These are phyloP conservation scores for Andrographis paniculata DNA, from an alignment of 305 asterid species.

Conservation along the genomic window DNA sequence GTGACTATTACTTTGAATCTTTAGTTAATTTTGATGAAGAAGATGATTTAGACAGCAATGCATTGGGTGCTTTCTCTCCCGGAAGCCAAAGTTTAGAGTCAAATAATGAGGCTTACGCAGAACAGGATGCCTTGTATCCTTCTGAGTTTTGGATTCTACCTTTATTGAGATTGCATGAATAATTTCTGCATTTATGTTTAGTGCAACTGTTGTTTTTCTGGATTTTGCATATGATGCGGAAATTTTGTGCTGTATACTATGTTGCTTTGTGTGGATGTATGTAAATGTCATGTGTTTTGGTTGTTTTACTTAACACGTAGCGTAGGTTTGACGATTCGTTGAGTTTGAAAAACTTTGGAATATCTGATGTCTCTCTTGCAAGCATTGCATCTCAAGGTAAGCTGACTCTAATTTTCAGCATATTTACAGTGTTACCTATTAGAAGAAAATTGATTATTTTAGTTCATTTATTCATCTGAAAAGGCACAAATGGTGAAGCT, in stretches of 20 bases:
- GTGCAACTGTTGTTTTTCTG: neutral
- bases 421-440: neutral
- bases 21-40: constrained; percentile 54
- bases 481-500: constrained; percentile 36
- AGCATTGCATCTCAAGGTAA: constrained; percentile 82
- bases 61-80: constrained; percentile 24
- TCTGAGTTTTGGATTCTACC: constrained; percentile 7
- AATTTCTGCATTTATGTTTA: no score
- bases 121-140: constrained; percentile 75
- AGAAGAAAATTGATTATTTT: no score
- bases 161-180: neutral
- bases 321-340: constrained; percentile 64
- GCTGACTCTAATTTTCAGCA: constrained; percentile 9
- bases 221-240: neutral
- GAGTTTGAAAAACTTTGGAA: constrained; percentile 74
- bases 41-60: constrained; percentile 27
- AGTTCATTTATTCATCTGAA: no score
- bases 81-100: constrained; percentile 13
- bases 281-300: neutral
- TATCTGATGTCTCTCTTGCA: constrained; percentile 80
- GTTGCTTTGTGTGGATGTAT: neutral
- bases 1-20: constrained; percentile 8
- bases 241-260: neutral
- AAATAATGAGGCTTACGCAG: constrained; percentile 23
- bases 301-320: constrained; percentile 35